Evolutionary conservation across 371 early-diverging fungal genomes (phyloP).

Genomic region (Zychaea mexicana): DNA sequence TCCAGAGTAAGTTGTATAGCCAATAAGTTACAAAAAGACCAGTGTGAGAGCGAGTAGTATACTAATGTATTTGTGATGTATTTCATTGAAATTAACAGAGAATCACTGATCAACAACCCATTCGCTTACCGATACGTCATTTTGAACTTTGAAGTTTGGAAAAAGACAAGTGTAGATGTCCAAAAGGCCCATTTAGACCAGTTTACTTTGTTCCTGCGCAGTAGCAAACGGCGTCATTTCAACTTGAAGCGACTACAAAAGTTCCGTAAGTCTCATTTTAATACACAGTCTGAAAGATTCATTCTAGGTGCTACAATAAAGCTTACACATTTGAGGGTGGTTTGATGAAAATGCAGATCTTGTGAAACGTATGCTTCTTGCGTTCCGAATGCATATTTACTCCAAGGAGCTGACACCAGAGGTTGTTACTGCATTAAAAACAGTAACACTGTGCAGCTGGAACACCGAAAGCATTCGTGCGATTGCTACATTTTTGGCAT

Average conservation of each 20-base stretch:
- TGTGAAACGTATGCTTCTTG: conserved; percentile 65
- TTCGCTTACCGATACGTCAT: conserved; percentile 68
- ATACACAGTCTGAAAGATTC: too few relatives aligned
- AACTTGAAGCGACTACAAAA: conserved; percentile 65
- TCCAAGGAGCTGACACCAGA: conserved; percentile 55
- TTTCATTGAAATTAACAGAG: conserved; percentile 29
- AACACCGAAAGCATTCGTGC: conserved; percentile 67
- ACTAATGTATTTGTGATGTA: too few relatives aligned
- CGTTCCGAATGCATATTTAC: conserved; percentile 65
- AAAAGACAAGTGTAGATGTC: conserved; percentile 56
- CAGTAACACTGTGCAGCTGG: conserved; percentile 61
- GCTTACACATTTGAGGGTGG: neutral
- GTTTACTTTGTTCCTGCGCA: conserved; percentile 64
- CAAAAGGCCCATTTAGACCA: conserved; percentile 68
- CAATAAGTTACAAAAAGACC: too few relatives aligned
- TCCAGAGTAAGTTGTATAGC: conserved; percentile 54
- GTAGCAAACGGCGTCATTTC: conserved; percentile 57
- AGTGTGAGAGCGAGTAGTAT: too few relatives aligned
- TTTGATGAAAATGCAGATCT: conserved; percentile 44
- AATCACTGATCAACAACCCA: conserved; percentile 68
- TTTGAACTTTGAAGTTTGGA: conserved; percentile 77
- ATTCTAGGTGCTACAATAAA: too few relatives aligned
- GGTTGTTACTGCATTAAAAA: conserved; percentile 59
- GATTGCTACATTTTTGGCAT: conserved; percentile 69
- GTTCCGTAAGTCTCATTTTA: conserved; percentile 52